phyloP scores from a whole-genome alignment of 1,284 basidiomycete genomes.

The Mycosarcoma maydis region DNA sequence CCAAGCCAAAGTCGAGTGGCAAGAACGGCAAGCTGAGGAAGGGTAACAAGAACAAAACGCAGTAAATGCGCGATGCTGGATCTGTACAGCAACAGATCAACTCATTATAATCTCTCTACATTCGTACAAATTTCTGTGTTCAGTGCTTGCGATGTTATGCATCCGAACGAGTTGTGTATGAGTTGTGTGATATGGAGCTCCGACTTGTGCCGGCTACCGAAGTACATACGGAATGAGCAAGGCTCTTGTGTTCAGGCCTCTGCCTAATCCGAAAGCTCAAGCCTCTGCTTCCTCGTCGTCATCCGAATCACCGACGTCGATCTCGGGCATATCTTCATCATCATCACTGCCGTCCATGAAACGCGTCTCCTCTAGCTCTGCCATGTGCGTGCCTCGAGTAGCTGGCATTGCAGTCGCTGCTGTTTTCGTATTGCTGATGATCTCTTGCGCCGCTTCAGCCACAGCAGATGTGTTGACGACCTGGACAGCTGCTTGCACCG shows the following conservation, averaged over 20 bases:
- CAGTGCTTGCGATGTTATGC: no score
- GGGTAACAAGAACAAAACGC: conserved; percentile 25
- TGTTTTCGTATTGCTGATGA: not conserved
- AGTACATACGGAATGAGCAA: no score
- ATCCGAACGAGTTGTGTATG: no score
- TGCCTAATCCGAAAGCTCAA: not conserved
- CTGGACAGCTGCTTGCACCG: not conserved
- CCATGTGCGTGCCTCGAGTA: no score
- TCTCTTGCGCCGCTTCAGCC: conserved; percentile 3
- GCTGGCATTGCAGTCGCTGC: not conserved
- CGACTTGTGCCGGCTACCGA: no score
- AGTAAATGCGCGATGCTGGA: no score
- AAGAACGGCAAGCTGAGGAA: conserved; percentile 4
- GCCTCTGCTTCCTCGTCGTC: conserved; percentile 17
- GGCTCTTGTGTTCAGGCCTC: not conserved
- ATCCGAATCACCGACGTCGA: conserved; percentile 50
- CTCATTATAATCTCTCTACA: no score
- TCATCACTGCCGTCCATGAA: conserved; percentile 27
- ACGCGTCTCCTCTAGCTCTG: conserved; percentile 2
- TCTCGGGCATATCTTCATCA: conserved; percentile 51
- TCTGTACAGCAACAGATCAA: no score
- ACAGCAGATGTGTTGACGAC: conserved; percentile 9
- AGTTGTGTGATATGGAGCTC: no score
- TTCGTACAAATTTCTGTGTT: no score
- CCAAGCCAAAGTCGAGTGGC: not conserved